Conservation (phyloP, 495 filamentous ascomycete genomes). For the Cladorrhinum samala region DNA sequence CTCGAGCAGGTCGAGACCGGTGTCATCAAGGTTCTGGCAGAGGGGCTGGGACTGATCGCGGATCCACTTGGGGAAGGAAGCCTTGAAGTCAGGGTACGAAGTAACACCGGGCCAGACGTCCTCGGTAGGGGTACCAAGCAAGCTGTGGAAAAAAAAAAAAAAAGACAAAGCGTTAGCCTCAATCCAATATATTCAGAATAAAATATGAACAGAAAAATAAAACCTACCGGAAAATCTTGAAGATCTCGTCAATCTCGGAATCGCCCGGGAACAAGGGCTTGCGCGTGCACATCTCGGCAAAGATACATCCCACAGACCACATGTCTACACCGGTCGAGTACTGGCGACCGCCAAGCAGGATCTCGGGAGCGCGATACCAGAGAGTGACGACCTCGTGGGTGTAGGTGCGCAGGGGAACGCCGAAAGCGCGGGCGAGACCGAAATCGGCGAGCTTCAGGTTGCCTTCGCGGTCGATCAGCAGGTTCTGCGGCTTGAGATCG, state of each 20-base stretch:
- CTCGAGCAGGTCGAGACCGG: conserved; percentile 86
- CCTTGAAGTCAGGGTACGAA: conserved; percentile 95
- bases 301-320: conserved; percentile 99
- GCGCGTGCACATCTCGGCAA: conserved; percentile 98
- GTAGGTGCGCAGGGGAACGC: conserved; percentile 92
- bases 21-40: conserved; percentile 56
- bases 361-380: conserved; percentile 98
- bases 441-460: conserved; percentile 98
- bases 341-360: conserved; percentile 91
- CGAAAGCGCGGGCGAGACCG: conserved; percentile 91
- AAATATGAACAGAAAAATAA: conserved; percentile 7
- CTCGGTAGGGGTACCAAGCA: conserved; percentile 89
- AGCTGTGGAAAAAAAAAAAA: conserved; percentile 38
- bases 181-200: no score
- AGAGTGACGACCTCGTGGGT: conserved; percentile 98
- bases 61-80: conserved; percentile 92
- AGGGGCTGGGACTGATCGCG: conserved; percentile 56
- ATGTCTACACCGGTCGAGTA: conserved; percentile 99
- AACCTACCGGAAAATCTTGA: conserved; percentile 93
- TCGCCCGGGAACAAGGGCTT: conserved; percentile 97
- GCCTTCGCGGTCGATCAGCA: conserved; percentile 89
- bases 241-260: conserved; percentile 99
- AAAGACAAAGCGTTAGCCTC: no score
- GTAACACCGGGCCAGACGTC: conserved; percentile 91
- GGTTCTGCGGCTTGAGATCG: conserved; percentile 96